Percentiles rank a stretch among this genome's conserved stretches.
Conservation (phyloP, 495 filamentous ascomycete genomes). For the Neurospora hispaniola region DNA sequence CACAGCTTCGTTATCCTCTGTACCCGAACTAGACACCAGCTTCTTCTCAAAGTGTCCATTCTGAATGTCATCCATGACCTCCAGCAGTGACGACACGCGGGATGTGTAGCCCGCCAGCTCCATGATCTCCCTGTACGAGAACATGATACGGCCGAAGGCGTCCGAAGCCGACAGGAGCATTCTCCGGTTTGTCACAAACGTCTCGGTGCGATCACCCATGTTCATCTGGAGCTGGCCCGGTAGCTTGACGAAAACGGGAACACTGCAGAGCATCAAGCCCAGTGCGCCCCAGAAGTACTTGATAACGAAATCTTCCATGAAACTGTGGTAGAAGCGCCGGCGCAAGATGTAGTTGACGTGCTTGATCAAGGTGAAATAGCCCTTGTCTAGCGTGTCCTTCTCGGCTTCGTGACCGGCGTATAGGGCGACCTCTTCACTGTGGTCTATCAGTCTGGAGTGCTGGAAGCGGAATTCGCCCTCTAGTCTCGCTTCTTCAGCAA, state of each 20-base stretch:
- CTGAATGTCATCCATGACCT: constrained; percentile 90
- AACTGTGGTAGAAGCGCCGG: constrained; percentile 81
- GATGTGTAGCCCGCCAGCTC: constrained; percentile 94
- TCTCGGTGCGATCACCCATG: constrained; percentile 87
- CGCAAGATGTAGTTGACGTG: constrained; percentile 94
- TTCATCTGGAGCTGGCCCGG: constrained; percentile 57
- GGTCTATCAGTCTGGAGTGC: constrained; percentile 88
- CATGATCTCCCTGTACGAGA: constrained; percentile 92
- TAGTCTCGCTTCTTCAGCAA: constrained; percentile 86
- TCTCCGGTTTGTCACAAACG: constrained; percentile 87
- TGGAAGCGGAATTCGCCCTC: constrained; percentile 96
- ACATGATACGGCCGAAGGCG: constrained; percentile 94
- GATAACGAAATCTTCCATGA: constrained; percentile 99
- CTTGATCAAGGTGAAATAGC: constrained; percentile 97
- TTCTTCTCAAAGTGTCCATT: constrained; percentile 90
- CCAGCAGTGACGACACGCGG: constrained; percentile 74
- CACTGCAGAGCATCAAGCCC: constrained; percentile 85
- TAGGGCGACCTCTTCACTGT: constrained; percentile 87
- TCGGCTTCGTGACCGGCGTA: constrained; percentile 91
- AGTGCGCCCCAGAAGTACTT: constrained; percentile 99
- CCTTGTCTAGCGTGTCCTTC: constrained; percentile 94
- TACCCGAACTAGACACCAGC: constrained; percentile 77
- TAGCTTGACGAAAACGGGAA: constrained; percentile 91
- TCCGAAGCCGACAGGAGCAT: constrained; percentile 88
- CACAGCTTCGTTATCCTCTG: constrained; percentile 65